Base-by-base conservation (phyloP, 148 eudicot species). In the Arbutus unedo region DNA sequence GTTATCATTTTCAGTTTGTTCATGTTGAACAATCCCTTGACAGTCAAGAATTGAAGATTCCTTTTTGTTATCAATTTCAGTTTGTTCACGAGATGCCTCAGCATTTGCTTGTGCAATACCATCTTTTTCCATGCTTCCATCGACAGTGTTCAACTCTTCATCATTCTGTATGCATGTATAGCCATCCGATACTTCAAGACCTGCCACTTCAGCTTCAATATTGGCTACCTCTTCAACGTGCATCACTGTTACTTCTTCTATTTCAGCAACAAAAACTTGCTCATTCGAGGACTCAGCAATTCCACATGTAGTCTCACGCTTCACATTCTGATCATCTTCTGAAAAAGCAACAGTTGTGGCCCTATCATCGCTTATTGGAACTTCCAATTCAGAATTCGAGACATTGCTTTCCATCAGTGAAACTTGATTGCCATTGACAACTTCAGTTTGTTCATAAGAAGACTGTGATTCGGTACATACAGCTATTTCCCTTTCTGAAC, bases 141-240 rank as follows among this genome's bases (percentile, higher is more conserved):
- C n/a, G 75, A 21, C 79, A 31, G 49, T 60, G 21, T 74, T 62
- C 79, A 76, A 76, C 80, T 85, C 64, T 59, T 81, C 83, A 51
- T 44, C 81, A 41, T 76, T 77, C 4, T 60, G 75, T 23, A 25
- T 43, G 77, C 47, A 54, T 43, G 41, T 21, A 80, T 80, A 47
- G 19, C 57, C 62, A 64, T 73, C 55, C 64, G 78, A 79, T 78
- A 68, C 76, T 83, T 53, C 78, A 80, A 74, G 45, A 66, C 15
- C 76, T 8, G 78, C 11, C 44, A 38, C 70, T 56, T 82, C 71
- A n/a, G 75, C 84, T 64, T 89, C 81, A 74, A 54, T 44, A 82
- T 62, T 85, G 72, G 77, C 15, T 31, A 55, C 85, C 78, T 25
- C 85, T 54, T 84, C 87, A 66, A 80, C 56, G 7, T 77, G 68